Conservation (phyloP, 495 filamentous ascomycete species). For the Penicillium salamii region DNA sequence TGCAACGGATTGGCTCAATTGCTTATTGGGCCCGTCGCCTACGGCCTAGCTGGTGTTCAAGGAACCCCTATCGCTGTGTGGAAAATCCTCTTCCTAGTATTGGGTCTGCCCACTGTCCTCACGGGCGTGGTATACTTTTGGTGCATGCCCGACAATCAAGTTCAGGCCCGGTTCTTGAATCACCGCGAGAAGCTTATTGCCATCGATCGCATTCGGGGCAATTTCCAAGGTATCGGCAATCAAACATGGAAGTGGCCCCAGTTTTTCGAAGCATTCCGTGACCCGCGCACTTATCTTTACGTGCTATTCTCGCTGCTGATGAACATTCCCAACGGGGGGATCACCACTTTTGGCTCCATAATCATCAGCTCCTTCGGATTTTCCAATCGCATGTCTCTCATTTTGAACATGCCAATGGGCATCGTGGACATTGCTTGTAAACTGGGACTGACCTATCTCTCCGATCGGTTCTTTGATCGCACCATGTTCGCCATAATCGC, state of each 20-base stretch:
- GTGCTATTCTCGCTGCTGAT: not conserved
- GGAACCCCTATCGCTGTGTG: constrained; percentile 22
- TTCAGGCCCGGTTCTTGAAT: constrained; percentile 35
- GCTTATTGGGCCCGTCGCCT: constrained; percentile 42
- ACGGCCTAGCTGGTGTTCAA: constrained; percentile 20
- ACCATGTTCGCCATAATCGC: constrained; percentile 16
- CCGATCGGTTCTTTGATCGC: constrained; percentile 12
- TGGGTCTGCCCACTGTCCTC: constrained; percentile 25
- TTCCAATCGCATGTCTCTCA: constrained; percentile 10
- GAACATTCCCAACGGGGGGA: constrained; percentile 30
- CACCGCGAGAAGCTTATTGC: constrained; percentile 39
- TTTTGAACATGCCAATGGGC: constrained; percentile 26
- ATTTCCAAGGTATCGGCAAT: constrained; percentile 52
- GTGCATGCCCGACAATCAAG: constrained; percentile 44
- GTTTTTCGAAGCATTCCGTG: constrained; percentile 39
- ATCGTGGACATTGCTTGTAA: constrained; percentile 17
- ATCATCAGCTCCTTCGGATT: constrained; percentile 28
- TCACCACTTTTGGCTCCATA: constrained; percentile 26
- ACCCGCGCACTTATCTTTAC: not conserved
- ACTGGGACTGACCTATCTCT: constrained; percentile 22
- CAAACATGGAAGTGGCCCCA: constrained; percentile 49
- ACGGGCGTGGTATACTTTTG: constrained; percentile 32
- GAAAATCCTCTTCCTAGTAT: constrained; percentile 31
- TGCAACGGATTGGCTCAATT: constrained; percentile 49
- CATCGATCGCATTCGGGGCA: constrained; percentile 48